Evolutionary conservation across 306 rosid genomes (phyloP), one percentile per base, ranked within the genome.

Genomic region (Rosa lucieae): DNA sequence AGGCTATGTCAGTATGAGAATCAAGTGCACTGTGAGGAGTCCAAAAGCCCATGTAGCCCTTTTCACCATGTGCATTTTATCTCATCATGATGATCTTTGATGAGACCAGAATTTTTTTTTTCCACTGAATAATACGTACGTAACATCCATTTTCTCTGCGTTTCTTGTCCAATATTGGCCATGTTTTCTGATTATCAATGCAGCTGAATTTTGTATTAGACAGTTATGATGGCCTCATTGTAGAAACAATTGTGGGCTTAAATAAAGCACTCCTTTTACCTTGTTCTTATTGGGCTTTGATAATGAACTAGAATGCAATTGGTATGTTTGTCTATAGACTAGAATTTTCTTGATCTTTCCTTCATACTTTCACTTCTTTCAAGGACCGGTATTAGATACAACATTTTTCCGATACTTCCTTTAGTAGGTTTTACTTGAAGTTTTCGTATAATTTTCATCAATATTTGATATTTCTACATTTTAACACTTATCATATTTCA

Each of bases 21-120:
- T 71, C 48, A 65, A 53, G 32, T 56, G 52, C 43, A 79, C 49
- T 80, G 78, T 44, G 67, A 37, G 58, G 81, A 84, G 58, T 43
- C 37, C 37, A 80, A 47, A 35, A 80, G 78, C 66, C 42, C 80
- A 62, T 65, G 11, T 42, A 18, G 6, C 43, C 58, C 68, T 10
- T 69, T 29, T 32, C 55, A 42, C 48, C 42, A 3, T 29, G 29
- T 80, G 12, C 65, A 12, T 2, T 56, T 56, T 20, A 39, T 42
- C 61, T 73, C 74, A n/a, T 76, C 77, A 75, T 8, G 20, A 43
- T 73, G 18, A 49, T 78, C 49, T 51, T 59, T 17, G 56, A 39
- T 21, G 70, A 40, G 65, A 21, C 39, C 21, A 40, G 77, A 46
- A 26, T 73, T 55, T 17, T 14, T 63, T 7, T 37, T 40, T 67